Base-by-base conservation (phyloP, 2,329 filamentous ascomycete genomes). In the Clonostachys chloroleuca region DNA sequence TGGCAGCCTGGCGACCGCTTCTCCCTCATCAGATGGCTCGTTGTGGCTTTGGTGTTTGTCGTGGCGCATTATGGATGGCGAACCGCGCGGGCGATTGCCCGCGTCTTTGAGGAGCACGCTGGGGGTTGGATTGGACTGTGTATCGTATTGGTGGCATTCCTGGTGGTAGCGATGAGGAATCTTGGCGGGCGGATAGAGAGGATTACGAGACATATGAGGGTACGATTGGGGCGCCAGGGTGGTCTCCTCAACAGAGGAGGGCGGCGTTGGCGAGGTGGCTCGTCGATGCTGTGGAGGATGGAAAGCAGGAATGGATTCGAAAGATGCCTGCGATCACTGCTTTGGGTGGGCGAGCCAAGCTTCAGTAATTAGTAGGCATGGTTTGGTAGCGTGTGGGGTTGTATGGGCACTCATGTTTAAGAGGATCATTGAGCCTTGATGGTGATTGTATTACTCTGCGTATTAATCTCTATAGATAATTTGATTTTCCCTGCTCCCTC, bases 121-220 rank as follows among this genome's bases (percentile, higher is more conserved):
- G 36, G 50, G 59, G 44, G 2, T 9, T 66, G 2, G 59, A 66
- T 10, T 66, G 56, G 60, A 64, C 57, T 1, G 41, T 62, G 4
- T 59, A 49, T 20, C 54, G 59, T 13, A 55, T 65, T 39, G 50
- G 53, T 1, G 40, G 18, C 2, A 59, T 66, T 4, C 56, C 59
- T 1, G 63, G 63, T 0, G 55, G 43, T 1, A 44, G 50, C 3
- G 58, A 60, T 10, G 56, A 58, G 34, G 49, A 47, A 16, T 55
- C 51, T 12, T 64, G 61, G 62, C 50, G 40, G 17, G 47, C 39
- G 7, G 59, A 65, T 18, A 49, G 63, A 12, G 54, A 60, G 3
- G 53, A 51, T 5, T 56, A 54, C 1, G 49, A 54, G 20, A 34
- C 49, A 0, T 61, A 51, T 20, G 49, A 47, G 3, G 60, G 59